phyloP scores from a whole-genome alignment of 805 yeast genomes.

The Ogataea naganishii region DNA sequence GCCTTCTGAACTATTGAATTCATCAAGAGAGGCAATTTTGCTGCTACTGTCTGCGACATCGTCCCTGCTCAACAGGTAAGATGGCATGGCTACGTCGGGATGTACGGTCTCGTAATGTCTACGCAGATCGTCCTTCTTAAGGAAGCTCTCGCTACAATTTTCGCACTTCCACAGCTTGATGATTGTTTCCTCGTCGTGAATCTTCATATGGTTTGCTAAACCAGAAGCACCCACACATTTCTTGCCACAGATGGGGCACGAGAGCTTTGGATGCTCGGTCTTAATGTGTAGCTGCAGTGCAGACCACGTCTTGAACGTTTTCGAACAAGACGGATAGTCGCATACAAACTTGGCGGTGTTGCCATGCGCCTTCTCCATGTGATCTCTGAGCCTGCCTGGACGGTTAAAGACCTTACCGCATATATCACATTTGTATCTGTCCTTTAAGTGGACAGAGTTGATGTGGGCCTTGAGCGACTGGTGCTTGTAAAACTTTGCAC shows the following conservation, averaged over 20 bases:
- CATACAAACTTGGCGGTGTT: slow-evolving; percentile 45
- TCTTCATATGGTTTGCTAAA: slow-evolving; percentile 60
- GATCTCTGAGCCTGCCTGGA: slow-evolving; percentile 59
- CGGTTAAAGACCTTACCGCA: slow-evolving; percentile 62
- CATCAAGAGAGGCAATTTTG: no score
- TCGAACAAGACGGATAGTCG: slow-evolving; percentile 51
- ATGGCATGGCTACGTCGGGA: slow-evolving; percentile 10
- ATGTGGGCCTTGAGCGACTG: slow-evolving; percentile 71
- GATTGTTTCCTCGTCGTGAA: slow-evolving; percentile 48
- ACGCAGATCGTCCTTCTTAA: slow-evolving; percentile 47
- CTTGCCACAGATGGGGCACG: slow-evolving; percentile 58
- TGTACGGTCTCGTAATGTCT: slow-evolving; percentile 49
- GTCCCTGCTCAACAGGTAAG: slow-evolving; percentile 5
- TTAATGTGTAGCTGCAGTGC: slow-evolving; percentile 65
- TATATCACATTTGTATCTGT: slow-evolving; percentile 43
- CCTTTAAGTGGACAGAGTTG: slow-evolving; percentile 47
- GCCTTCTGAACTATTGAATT: no score
- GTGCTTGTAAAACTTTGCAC: slow-evolving; percentile 62
- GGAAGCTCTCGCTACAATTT: slow-evolving; percentile 40
- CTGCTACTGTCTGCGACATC: no score
- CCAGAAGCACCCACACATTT: slow-evolving; percentile 69
- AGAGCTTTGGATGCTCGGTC: slow-evolving; percentile 61
- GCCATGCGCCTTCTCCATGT: slow-evolving; percentile 55
- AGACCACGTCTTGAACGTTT: slow-evolving; percentile 61
- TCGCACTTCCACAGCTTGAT: slow-evolving; percentile 63